Conservation (phyloP, 331 rosid species). For the Telfairia occidentalis region DNA sequence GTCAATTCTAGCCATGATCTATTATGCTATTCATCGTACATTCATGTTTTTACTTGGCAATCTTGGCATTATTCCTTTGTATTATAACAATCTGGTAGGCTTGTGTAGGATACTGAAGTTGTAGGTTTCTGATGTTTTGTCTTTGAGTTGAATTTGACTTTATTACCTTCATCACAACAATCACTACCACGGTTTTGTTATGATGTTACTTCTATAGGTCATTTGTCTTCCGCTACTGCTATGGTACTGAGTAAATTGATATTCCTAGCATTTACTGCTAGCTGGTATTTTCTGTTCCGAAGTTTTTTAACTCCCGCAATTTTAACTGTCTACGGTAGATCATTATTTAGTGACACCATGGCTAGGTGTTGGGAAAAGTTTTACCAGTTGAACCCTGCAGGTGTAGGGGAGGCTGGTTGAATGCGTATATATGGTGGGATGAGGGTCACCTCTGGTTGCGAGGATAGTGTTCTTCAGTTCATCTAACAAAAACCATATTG, state of each 20-base stretch:
- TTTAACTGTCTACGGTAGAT: background rate
- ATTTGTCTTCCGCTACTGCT: background rate
- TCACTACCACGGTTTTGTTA: background rate
- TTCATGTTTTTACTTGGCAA: background rate
- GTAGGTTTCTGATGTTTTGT: background rate
- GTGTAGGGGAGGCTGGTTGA: constrained; percentile 5
- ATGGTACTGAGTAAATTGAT: background rate
- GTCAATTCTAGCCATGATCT: background rate
- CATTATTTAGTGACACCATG: background rate
- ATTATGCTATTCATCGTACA: background rate
- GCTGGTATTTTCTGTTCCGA: background rate
- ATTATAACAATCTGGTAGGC: background rate
- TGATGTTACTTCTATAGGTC: background rate
- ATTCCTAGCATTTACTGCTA: background rate
- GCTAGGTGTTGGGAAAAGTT: background rate
- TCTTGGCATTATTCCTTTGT: background rate
- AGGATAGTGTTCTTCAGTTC: background rate
- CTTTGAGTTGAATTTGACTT: background rate
- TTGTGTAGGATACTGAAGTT: background rate
- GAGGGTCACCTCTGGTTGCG: background rate
- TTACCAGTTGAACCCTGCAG: background rate
- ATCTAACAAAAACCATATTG: background rate
- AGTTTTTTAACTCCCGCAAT: background rate
- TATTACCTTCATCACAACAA: background rate
- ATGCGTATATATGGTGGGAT: background rate